Percentiles rank a stretch among this genome's conserved stretches.
These are phyloP conservation scores for Dianthus caryophyllus DNA, from an alignment of 148 eudicot genomes.

Conservation along the genomic window DNA sequence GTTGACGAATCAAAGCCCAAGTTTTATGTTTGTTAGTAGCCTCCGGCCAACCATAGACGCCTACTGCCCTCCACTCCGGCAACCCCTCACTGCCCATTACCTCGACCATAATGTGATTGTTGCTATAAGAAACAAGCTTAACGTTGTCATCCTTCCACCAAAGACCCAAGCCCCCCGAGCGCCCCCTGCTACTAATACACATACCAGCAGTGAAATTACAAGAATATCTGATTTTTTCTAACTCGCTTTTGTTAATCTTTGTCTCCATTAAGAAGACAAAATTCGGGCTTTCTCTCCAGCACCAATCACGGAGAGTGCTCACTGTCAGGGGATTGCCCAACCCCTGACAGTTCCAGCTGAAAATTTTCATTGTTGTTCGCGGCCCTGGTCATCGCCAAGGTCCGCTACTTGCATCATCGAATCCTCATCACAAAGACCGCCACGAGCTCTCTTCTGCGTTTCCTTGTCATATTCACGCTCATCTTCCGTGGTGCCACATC, in stretches of 20 bases:
- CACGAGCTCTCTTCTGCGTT: no score
- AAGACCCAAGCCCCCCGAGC: neutral
- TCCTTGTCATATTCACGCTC: no score
- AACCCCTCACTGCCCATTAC: rapidly evolving
- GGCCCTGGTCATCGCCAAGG: neutral
- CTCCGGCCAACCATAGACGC: constrained; percentile 8
- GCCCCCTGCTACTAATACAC: neutral
- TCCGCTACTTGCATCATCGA: neutral
- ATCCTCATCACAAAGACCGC: no score
- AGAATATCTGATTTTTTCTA: neutral
- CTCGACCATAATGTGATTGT: neutral
- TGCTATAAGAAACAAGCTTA: neutral
- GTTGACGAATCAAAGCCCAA: neutral
- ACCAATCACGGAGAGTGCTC: neutral
- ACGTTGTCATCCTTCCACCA: neutral
- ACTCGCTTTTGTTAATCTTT: neutral
- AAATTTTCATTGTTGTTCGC: neutral
- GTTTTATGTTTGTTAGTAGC: neutral
- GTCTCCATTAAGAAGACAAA: constrained; percentile 5
- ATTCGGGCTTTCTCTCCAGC: neutral
- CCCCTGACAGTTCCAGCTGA: neutral
- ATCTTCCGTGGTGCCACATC: no score
- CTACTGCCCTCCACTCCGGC: neutral
- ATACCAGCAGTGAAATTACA: neutral
- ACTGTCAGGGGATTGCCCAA: neutral